Percentiles rank a stretch among this genome's conserved stretches.
Conservation (phyloP, 768 basidiomycete genomes). For the Flagelloscypha sp. region DNA sequence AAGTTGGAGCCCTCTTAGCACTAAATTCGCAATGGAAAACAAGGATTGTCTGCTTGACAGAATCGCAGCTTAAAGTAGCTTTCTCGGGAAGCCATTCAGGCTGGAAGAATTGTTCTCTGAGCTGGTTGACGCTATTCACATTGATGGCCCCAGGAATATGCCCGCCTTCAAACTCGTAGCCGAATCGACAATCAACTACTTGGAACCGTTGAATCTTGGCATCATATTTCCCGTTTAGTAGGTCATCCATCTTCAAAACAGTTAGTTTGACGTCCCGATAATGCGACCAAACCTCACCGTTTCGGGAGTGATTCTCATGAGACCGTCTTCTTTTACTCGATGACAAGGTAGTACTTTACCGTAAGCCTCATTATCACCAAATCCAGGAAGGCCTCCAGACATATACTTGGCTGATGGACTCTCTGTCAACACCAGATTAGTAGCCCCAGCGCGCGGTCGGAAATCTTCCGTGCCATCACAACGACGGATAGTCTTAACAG, state of each 20-base stretch:
- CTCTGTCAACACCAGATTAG: conserved; percentile 43
- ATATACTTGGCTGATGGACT: conserved; percentile 51
- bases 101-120: conserved; percentile 78
- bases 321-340: conserved; percentile 86
- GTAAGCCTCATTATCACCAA: conserved; percentile 86
- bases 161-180: conserved; percentile 91
- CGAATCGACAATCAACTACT: conserved; percentile 94
- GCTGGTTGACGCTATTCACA: conserved; percentile 68
- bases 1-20: conserved; percentile 89
- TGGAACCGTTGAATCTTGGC: conserved; percentile 59
- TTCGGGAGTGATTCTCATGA: conserved; percentile 78
- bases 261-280: conserved; percentile 5
- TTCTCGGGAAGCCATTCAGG: conserved; percentile 44
- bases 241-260: conserved; percentile 54
- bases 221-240: conserved; percentile 70
- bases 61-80: conserved; percentile 70
- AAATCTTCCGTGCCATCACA: conserved; percentile 81
- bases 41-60: conserved; percentile 68
- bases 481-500: conserved; percentile 66
- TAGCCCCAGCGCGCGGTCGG: conserved; percentile 62
- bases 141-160: conserved; percentile 91
- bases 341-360: conserved; percentile 95
- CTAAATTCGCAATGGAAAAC: conserved; percentile 99
- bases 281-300: conserved; percentile 49
- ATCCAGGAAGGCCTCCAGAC: conserved; percentile 66